These are phyloP conservation scores for Balansia obtecta DNA, from an alignment of 2,329 filamentous ascomycete genomes.

Conservation along the genomic window DNA sequence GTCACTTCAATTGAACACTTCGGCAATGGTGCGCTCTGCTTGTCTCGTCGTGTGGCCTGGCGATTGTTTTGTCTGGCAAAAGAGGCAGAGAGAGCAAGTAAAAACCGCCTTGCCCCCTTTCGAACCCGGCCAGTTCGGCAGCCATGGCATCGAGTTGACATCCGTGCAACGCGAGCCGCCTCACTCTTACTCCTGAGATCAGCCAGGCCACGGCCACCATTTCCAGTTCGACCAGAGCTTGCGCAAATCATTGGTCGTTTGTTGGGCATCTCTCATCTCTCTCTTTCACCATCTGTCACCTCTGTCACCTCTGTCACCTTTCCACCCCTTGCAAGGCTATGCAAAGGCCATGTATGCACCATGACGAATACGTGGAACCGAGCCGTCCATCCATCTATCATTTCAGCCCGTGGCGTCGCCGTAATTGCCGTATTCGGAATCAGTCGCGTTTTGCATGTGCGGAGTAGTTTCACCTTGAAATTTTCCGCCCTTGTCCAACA, in stretches of 20 bases:
- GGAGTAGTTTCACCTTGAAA: too few relatives aligned
- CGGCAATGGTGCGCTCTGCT: neutral
- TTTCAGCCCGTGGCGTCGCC: too few relatives aligned
- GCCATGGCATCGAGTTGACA: neutral
- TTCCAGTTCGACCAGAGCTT: neutral
- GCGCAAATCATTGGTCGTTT: neutral
- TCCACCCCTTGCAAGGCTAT: too few relatives aligned
- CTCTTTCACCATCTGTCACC: too few relatives aligned
- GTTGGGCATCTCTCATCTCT: neutral
- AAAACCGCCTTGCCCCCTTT: neutral
- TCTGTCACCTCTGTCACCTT: neutral
- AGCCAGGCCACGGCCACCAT: neutral
- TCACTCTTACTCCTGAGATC: neutral
- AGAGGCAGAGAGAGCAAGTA: neutral
- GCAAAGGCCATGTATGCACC: too few relatives aligned
- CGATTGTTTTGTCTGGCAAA: neutral
- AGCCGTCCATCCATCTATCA: too few relatives aligned
- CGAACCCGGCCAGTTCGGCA: neutral
- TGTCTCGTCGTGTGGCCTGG: neutral
- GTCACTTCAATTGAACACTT: neutral
- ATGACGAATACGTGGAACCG: too few relatives aligned
- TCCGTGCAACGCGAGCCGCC: neutral
- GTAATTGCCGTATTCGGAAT: too few relatives aligned
- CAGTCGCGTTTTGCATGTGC: too few relatives aligned
- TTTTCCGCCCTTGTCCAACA: too few relatives aligned